Conservation (phyloP, 2,329 filamentous ascomycete species). For the Pseudocercospora macadamiae region DNA sequence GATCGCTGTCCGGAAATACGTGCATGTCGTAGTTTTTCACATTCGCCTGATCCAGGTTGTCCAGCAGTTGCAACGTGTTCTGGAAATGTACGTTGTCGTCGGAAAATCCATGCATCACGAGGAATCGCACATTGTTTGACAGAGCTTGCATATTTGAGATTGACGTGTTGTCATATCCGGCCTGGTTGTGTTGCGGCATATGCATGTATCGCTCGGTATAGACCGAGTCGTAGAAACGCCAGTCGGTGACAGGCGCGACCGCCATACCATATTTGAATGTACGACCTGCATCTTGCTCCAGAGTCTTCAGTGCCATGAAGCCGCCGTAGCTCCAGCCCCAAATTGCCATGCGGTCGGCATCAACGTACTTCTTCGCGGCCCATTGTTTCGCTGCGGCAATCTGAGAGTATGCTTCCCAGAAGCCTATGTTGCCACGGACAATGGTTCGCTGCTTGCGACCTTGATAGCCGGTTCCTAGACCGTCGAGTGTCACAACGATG, state of each 20-base stretch:
- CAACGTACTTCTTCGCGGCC: slow-evolving; percentile 79
- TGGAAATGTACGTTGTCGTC: slow-evolving; percentile 99
- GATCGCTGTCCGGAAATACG: slow-evolving; percentile 94
- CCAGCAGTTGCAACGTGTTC: slow-evolving; percentile 84
- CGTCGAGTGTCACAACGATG: slow-evolving; percentile 91
- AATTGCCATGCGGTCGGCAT: slow-evolving; percentile 79
- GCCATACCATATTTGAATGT: slow-evolving; percentile 98
- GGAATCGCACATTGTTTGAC: slow-evolving; percentile 76
- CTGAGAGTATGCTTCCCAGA: slow-evolving; percentile 85
- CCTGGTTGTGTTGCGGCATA: slow-evolving; percentile 78
- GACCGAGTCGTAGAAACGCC: slow-evolving; percentile 90
- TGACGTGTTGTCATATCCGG: slow-evolving; percentile 74
- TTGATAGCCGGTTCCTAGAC: slow-evolving; percentile 86
- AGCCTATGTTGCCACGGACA: slow-evolving; percentile 80
- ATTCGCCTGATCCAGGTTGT: slow-evolving; percentile 77
- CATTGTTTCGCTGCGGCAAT: slow-evolving; percentile 87
- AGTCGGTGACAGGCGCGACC: slow-evolving; percentile 97
- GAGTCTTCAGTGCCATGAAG: slow-evolving; percentile 91
- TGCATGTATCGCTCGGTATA: slow-evolving; percentile 99
- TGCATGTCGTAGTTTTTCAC: slow-evolving; percentile 96
- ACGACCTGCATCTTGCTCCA: slow-evolving; percentile 84
- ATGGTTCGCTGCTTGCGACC: slow-evolving; percentile 82
- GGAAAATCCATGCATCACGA: slow-evolving; percentile 93
- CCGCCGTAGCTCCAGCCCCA: slow-evolving; percentile 99
- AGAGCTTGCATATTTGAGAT: slow-evolving; percentile 77